phyloP scores from a whole-genome alignment of 352 stramenopile genomes.

The Phytophthora nicotianae region DNA sequence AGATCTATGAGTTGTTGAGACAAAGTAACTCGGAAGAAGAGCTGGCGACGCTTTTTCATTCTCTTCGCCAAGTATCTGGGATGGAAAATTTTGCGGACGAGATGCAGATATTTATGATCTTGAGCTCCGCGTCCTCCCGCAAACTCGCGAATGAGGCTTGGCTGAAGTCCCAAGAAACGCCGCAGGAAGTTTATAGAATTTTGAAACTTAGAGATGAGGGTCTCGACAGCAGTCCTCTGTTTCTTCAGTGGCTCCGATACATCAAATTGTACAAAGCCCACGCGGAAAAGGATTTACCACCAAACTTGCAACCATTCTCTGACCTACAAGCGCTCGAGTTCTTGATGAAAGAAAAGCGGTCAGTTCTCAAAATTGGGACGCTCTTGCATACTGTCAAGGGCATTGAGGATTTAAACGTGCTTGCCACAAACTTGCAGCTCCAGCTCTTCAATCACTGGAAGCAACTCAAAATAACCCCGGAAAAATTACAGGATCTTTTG shows the following conservation, averaged over 20 bases:
- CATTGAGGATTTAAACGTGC: too few species aligned
- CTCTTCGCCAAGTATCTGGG: not conserved
- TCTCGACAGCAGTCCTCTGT: not conserved
- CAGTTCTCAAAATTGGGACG: too few species aligned
- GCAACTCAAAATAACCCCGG: too few species aligned
- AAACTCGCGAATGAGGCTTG: not conserved
- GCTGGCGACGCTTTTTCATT: conserved; percentile 5
- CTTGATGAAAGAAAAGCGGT: too few species aligned
- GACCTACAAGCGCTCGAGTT: too few species aligned
- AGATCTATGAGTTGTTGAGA: too few species aligned
- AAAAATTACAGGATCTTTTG: too few species aligned
- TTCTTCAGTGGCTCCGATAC: conserved; percentile 3
- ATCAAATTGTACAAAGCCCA: not conserved
- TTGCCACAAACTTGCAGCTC: too few species aligned
- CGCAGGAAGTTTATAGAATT: not conserved
- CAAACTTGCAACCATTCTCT: too few species aligned
- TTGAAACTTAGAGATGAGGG: not conserved
- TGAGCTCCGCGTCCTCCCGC: not conserved
- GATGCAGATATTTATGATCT: conserved; percentile 5
- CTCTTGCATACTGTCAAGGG: too few species aligned
- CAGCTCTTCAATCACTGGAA: too few species aligned
- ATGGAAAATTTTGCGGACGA: not conserved
- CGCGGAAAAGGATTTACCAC: too few species aligned
- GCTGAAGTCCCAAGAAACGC: not conserved
- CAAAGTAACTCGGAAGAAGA: not conserved